Percentiles rank a stretch among this genome's conserved stretches.
Conservation (phyloP, 2,329 filamentous ascomycete genomes). For the Aspergillus udagawae region DNA sequence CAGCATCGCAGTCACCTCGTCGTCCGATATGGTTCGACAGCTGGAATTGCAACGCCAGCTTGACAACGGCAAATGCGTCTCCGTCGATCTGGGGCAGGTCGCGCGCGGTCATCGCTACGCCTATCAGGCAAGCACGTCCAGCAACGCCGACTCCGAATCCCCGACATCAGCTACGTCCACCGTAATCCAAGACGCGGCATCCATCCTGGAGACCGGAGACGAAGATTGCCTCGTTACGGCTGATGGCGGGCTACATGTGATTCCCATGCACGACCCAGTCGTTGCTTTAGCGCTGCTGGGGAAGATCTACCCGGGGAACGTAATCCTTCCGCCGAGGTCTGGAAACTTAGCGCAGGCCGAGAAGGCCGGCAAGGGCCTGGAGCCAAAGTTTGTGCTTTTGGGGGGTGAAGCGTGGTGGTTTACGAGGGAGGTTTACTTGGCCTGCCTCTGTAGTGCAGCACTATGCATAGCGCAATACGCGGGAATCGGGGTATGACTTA, state of each 20-base stretch:
- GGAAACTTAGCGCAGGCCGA: constrained; percentile 4
- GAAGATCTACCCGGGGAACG: constrained; percentile 22
- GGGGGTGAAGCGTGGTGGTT: constrained; percentile 13
- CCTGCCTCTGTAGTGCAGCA: too few relatives aligned
- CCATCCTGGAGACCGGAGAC: neutral
- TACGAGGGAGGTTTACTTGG: neutral
- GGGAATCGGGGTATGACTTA: too few relatives aligned
- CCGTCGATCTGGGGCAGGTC: constrained; percentile 20
- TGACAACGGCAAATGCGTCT: constrained; percentile 3
- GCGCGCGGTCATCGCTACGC: constrained; percentile 20
- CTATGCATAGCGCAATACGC: too few relatives aligned
- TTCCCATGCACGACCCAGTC: constrained; percentile 7
- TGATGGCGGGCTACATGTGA: constrained; percentile 17
- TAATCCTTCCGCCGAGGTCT: constrained; percentile 10
- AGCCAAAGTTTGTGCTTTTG: constrained; percentile 19
- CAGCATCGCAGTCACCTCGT: neutral
- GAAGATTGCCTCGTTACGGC: constrained; percentile 6
- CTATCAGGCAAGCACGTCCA: constrained; percentile 7
- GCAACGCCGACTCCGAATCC: neutral
- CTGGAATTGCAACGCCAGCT: constrained; percentile 12
- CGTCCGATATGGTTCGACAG: neutral
- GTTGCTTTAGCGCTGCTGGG: constrained; percentile 18
- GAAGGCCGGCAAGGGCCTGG: constrained; percentile 15
- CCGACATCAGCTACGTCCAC: neutral
- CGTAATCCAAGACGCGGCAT: neutral